Conservation (phyloP, 768 basidiomycete species). For the Auricularia sp. region DNA sequence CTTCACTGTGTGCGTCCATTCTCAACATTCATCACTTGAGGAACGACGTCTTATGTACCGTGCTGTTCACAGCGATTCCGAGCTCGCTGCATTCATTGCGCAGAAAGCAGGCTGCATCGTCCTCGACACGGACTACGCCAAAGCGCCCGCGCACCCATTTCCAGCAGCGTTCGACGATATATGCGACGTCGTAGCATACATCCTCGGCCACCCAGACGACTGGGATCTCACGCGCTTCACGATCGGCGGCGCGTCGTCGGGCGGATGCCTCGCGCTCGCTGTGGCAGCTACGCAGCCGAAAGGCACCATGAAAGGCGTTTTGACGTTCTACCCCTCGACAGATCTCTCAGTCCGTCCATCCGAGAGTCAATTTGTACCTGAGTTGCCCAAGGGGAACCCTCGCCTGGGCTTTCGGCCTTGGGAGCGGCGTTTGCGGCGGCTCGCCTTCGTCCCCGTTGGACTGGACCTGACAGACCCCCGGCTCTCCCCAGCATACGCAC, state of each 20-base stretch:
- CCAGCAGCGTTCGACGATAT: slow-evolving; percentile 3
- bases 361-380: not conserved
- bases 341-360: not conserved
- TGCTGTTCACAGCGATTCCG: not conserved
- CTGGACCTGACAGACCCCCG: not conserved
- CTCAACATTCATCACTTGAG: not conserved
- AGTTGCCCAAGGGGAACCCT: not conserved
- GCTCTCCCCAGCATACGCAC: not conserved
- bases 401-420: not conserved
- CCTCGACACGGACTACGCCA: slow-evolving; percentile 7
- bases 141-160: slow-evolving; percentile 6
- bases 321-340: not conserved
- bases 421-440: not conserved
- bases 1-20: not conserved
- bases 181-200: not conserved
- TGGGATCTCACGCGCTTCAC: not conserved
- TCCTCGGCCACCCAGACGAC: not conserved
- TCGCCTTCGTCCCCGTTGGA: not conserved
- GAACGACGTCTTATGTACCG: not conserved
- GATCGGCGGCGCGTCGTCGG: slow-evolving; percentile 1
- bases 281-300: not conserved
- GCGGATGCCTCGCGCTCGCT: not conserved
- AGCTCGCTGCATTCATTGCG: slow-evolving; percentile 1
- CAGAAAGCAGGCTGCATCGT: slow-evolving; percentile 6
- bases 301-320: not conserved